Evolutionary conservation across 495 filamentous ascomycete genomes (phyloP).

Genomic region (Penicillium herquei): DNA sequence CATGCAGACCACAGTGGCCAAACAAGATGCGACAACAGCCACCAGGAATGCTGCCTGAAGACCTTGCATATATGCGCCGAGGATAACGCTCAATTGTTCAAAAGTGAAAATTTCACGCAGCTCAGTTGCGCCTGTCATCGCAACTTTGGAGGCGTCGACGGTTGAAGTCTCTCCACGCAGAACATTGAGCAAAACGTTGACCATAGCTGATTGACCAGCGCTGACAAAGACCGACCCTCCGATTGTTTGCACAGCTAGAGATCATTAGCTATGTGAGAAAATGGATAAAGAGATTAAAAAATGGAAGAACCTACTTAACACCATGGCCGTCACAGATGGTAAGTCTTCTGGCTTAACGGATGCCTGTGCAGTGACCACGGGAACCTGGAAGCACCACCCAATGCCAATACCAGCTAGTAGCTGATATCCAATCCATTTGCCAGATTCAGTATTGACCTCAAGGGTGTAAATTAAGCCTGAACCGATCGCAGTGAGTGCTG

Average conservation of each 20-base stretch:
- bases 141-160: slow-evolving; percentile 35
- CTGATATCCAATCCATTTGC: slow-evolving; percentile 43
- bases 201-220: slow-evolving; percentile 54
- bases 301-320: slow-evolving; percentile 6
- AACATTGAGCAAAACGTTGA: slow-evolving; percentile 60
- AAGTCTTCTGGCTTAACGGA: slow-evolving; percentile 16
- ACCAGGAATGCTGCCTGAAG: slow-evolving; percentile 10
- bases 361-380: slow-evolving; percentile 28
- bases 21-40: slow-evolving; percentile 8
- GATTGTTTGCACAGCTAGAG: slow-evolving; percentile 9
- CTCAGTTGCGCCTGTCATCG: slow-evolving; percentile 47
- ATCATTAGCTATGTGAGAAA: not conserved
- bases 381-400: slow-evolving; percentile 31
- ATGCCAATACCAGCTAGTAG: slow-evolving; percentile 32
- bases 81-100: slow-evolving; percentile 45
- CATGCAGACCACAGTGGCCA: slow-evolving; percentile 9
- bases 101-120: slow-evolving; percentile 41
- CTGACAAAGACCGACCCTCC: slow-evolving; percentile 11
- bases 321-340: slow-evolving; percentile 20
- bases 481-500: slow-evolving; percentile 32
- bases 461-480: slow-evolving; percentile 46
- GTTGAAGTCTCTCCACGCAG: slow-evolving; percentile 32
- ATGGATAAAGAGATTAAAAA: not conserved
- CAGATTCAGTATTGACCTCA: slow-evolving; percentile 17
- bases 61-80: slow-evolving; percentile 53